Conservation (phyloP, 257 asterid species). For the Solanum stenotomum region DNA sequence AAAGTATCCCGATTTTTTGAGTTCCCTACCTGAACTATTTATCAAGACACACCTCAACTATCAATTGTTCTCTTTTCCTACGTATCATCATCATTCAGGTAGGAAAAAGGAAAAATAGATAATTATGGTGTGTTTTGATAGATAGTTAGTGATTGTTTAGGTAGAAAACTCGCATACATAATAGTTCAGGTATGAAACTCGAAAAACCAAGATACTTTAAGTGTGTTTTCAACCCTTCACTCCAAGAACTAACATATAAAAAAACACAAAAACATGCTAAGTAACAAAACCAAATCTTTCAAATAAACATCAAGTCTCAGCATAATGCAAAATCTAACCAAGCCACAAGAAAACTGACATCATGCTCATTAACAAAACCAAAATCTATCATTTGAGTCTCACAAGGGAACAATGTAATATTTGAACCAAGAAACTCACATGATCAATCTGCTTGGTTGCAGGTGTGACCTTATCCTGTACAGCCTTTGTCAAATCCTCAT, state of each 20-base stretch:
- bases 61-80: not conserved
- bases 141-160: not conserved
- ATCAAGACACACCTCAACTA: not conserved
- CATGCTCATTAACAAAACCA: not conserved
- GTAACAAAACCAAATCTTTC: not conserved
- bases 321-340: not conserved
- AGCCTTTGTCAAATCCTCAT: slow-evolving; percentile 64
- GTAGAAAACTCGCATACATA: not conserved
- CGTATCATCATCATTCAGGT: not conserved
- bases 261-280: not conserved
- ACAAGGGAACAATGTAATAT: not conserved
- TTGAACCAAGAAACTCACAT: slow-evolving; percentile 34
- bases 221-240: not conserved
- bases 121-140: not conserved
- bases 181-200: not conserved
- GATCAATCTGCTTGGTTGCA: slow-evolving; percentile 98
- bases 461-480: slow-evolving; percentile 77
- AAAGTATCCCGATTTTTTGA: not conserved
- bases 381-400: not conserved
- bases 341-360: not conserved
- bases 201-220: fast-evolving
- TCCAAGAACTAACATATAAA: not conserved
- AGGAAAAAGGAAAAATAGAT: not conserved
- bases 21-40: not conserved
- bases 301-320: not conserved